A percentile compares a stretch with the other conserved stretches of the same genome.
Conservation (phyloP, 495 filamentous ascomycete species). For the Aspergillus indologenus region DNA sequence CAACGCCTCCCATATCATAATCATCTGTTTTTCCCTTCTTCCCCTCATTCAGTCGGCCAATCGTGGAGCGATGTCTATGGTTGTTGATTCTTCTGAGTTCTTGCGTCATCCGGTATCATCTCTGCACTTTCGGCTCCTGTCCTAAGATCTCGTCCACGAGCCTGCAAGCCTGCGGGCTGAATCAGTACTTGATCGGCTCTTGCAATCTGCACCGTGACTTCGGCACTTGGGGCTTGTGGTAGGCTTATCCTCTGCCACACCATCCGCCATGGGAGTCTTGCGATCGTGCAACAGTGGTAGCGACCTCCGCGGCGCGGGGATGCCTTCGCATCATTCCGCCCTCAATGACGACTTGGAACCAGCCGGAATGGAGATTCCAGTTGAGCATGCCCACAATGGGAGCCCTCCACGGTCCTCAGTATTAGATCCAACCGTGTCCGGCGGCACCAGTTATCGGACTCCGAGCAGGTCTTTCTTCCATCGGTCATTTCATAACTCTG, state of each 20-base stretch:
- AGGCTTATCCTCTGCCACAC: background rate
- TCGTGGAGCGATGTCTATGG: slow-evolving; percentile 17
- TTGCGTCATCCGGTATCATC: slow-evolving; percentile 22
- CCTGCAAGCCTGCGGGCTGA: slow-evolving; percentile 2
- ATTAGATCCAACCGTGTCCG: slow-evolving; percentile 37
- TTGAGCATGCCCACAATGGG: slow-evolving; percentile 35
- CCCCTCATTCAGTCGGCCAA: slow-evolving; percentile 11
- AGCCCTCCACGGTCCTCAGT: slow-evolving; percentile 32
- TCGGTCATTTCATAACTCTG: slow-evolving; percentile 61
- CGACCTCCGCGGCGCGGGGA: slow-evolving; percentile 33
- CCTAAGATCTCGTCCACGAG: background rate
- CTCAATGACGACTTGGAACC: slow-evolving; percentile 24
- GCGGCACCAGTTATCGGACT: slow-evolving; percentile 54
- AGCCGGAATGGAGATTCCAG: slow-evolving; percentile 22
- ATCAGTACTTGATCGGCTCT: background rate
- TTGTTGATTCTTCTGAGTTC: slow-evolving; percentile 8
- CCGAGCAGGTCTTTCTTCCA: slow-evolving; percentile 78
- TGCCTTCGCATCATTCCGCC: slow-evolving; percentile 25
- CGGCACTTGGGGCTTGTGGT: background rate
- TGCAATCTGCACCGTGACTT: background rate
- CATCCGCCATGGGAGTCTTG: slow-evolving; percentile 34
- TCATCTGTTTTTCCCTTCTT: background rate
- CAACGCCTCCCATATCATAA: background rate
- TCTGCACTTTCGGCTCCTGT: slow-evolving; percentile 5
- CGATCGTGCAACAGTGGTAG: slow-evolving; percentile 33